Base-by-base conservation (phyloP, 164 flowering plant species). In the Saururus chinensis region DNA sequence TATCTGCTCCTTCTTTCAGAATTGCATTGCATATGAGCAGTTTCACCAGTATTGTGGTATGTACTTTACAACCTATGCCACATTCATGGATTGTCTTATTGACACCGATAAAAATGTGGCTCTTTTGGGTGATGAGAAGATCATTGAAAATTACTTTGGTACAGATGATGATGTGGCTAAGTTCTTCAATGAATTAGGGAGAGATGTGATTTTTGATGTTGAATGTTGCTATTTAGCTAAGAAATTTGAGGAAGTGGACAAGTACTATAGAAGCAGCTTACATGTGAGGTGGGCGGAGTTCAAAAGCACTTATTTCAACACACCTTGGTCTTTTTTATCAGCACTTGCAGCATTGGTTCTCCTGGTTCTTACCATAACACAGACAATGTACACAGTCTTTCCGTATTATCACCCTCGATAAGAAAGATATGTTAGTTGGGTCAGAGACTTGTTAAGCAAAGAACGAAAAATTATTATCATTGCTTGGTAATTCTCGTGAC, bases 41-140 rank as follows among this genome's bases (percentile, higher is more conserved):
- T 62, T 19, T 57, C 22, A 7, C 41, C 41, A 55, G 4, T 1
- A 13, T 2, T 51, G 56, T 19, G 64, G 56, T 17, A 51, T 23
- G 22, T 56, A 61, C 45, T 9, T 61, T 22, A 51, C 64, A 25
- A 51, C 56, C 64, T 61, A 51, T 40, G 40, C 41, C 64, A 48
- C 53, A 30, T 61, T 61, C 56, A 52, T 61, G 64, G 64, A 61
- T 24, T 61, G 30, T 19, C 13, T 61, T 8, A 40, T 61, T 42
- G 37, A 35, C 19, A 25, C 64, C 7, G 55, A 35, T 20, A 20
- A 10, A 21, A 56, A 61, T 40, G 64, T 61, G 40, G 54, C 23
- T 9, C 19, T 30, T 20, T 56, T 61, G 19, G 13, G 41, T 12
- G 22, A 30, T 16, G 21, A 8, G 7, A 30, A 37, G 11, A 52